Conservation (phyloP, 164 flowering plant species). For the Aristolochia californica region DNA sequence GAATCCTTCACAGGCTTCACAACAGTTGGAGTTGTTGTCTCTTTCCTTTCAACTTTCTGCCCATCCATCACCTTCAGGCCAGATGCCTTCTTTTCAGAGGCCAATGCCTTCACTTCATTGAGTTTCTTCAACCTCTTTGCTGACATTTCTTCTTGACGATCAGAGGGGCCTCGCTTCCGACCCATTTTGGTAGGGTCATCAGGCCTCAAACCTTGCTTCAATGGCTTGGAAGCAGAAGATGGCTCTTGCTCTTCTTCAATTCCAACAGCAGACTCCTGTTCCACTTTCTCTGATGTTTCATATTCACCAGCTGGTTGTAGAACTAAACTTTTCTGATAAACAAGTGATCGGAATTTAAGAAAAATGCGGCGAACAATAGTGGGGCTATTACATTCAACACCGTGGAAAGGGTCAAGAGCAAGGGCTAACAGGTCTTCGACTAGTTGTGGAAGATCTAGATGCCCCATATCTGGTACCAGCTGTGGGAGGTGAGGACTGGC, state of each 20-base stretch:
- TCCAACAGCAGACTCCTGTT: conserved; percentile 9
- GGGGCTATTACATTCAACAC: conserved; percentile 31
- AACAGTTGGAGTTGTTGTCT: conserved; percentile 6
- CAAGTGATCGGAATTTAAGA: conserved; percentile 63
- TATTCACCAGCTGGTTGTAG: conserved; percentile 28
- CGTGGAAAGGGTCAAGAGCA: conserved; percentile 76
- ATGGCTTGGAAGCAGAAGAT: conserved; percentile 19
- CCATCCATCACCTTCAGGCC: conserved; percentile 27
- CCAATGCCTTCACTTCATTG: conserved; percentile 33
- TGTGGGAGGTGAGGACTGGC: conserved; percentile 6
- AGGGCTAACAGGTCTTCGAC: conserved; percentile 49
- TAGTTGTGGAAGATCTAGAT: conserved; percentile 32
- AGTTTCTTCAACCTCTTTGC: conserved; percentile 59
- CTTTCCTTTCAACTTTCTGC: conserved; percentile 18
- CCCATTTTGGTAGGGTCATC: conserved; percentile 70
- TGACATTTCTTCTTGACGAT: conserved; percentile 59
- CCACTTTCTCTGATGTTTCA: conserved; percentile 14
- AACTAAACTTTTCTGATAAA: conserved; percentile 68
- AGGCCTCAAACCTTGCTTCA: conserved; percentile 29
- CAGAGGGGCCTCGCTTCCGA: conserved; percentile 62
- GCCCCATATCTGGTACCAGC: conserved; percentile 12
- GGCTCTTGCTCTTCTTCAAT: conserved; percentile 17
- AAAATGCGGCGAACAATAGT: conserved; percentile 29
- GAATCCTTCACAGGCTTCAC: conserved; percentile 19
- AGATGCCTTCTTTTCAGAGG: conserved; percentile 40